Base-by-base conservation (phyloP, 1,284 basidiomycete species). In the Cryptococcus hybrid region DNA sequence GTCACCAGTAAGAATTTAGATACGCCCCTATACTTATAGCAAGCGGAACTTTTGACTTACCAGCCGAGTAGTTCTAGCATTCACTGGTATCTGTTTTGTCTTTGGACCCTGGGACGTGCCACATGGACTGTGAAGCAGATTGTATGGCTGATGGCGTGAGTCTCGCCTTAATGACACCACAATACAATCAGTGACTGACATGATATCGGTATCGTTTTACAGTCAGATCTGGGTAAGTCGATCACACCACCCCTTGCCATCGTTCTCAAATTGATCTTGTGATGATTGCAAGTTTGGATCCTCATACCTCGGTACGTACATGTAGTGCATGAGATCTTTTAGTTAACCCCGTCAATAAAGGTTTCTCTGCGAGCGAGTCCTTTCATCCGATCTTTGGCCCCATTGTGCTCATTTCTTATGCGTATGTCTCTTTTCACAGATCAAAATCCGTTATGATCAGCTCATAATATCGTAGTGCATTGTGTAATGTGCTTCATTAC, bases 1-100 rank as follows among this genome's bases (percentile, higher is more conserved):
- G 86, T 93, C 44, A 89, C 89, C 7, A 83, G 74, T 77, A 58
- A 57, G 76, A 24, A 24, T 24, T 24, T 24, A 24, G 24, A 24
- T 24, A 24, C 24, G 24, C 24, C 3, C 24, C 24, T 24, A 24
- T 3, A 24, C 24, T 24, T 24, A 24, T 24, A 24, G 24, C 63
- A 39, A 1, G 9, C 18, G 43, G 59, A 11, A 9, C 37, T 9
- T 12, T 6, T 13, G 9, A 45, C 40, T 42, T 34, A 49, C 46
- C 37, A 5, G n/a, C 35, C 46, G 34, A 11, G 3, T 59, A 67
- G 72, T 75, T 37, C 51, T 79, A 13, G 78, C 77, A 69, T 93
- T 94, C 77, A 92, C 89, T 13, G 91, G 91, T 3, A 80, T 94
- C 44, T 81, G 90, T 15, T 90, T 77, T 90, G 90, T 1, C 79